Conservation (phyloP, 1,284 basidiomycete species). For the Vanrija sp. region DNA sequence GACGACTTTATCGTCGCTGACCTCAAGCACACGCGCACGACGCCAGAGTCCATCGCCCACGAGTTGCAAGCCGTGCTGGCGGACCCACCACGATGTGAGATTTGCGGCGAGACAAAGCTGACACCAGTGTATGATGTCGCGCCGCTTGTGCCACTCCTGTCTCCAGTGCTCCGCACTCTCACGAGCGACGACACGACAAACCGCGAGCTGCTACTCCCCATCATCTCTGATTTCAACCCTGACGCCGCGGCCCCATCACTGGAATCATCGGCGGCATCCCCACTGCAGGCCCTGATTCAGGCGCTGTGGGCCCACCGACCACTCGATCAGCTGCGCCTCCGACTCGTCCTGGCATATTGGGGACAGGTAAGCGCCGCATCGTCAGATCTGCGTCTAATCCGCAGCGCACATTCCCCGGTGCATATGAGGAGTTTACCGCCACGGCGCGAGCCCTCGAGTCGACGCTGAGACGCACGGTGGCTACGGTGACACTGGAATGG, state of each 20-base stretch:
- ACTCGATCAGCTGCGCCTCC: conserved; percentile 18
- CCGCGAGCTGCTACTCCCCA: background rate
- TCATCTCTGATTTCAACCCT: background rate
- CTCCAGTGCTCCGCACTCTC: conserved; percentile 20
- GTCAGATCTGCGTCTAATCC: background rate
- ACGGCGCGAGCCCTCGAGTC: background rate
- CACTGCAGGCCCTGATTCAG: conserved; percentile 1
- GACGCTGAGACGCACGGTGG: background rate
- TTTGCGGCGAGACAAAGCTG: background rate
- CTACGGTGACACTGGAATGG: background rate
- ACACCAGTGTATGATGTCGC: conserved; percentile 20
- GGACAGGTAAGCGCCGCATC: conserved; percentile 5
- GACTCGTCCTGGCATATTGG: conserved; percentile 21
- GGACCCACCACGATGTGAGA: conserved; percentile 1
- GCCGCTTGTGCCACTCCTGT: conserved; percentile 20
- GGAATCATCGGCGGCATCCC: too few relatives aligned
- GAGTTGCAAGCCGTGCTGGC: background rate
- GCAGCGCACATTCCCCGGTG: conserved; percentile 2
- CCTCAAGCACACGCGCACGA: conserved; percentile 12
- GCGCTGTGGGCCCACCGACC: conserved; percentile 15
- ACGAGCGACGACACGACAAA: conserved; percentile 1
- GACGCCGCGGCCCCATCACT: too few relatives aligned
- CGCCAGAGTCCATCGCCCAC: background rate
- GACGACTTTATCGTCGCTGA: conserved; percentile 30
- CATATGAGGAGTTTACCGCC: background rate